Evolutionary conservation across 2,329 filamentous ascomycete genomes (phyloP), one percentile per base, ranked within the genome.

Genomic region (Graphilbum sp.): DNA sequence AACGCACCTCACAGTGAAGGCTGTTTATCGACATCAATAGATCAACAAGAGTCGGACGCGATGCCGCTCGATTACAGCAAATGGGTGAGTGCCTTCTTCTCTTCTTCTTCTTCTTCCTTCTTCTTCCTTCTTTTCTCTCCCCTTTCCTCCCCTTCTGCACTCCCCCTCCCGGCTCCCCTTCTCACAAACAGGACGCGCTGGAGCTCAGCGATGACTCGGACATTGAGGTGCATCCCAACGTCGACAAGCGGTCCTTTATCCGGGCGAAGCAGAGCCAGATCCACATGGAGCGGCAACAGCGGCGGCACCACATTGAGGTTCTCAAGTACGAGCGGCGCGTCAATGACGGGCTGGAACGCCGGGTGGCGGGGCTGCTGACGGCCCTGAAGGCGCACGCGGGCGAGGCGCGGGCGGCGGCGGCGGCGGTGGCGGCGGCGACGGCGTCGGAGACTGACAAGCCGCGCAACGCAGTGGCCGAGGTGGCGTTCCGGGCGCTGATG

Each of bases 141-240:
- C n/a, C n/a, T n/a, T n/a, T n/a, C n/a, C n/a, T n/a, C n/a, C n/a
- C n/a, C n/a, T n/a, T n/a, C n/a, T n/a, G n/a, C n/a, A n/a, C n/a
- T n/a, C n/a, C n/a, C n/a, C n/a, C n/a, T n/a, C n/a, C n/a, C n/a
- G n/a, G n/a, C n/a, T n/a, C n/a, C n/a, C n/a, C n/a, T n/a, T n/a
- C n/a, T n/a, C n/a, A n/a, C n/a, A n/a, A n/a, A n/a, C 43, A 83
- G 78, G 82, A 96, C 56, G 79, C 81, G 42, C 73, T 98, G 54
- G 90, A 98, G 75, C 77, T 98, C 54, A 94, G 85, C 53, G 90
- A 98, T 60, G 90, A 98, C 61, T 95, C 86, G 37, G 90, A 98
- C 53, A 79, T 98, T 51, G 90, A 98, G 63, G 90, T 96, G 37
- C 90, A 98, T 60, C 90, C 90, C 43, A 98, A 98, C 56, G 90